phyloP scores from a whole-genome alignment of 2,329 filamentous ascomycete genomes.

The Diplodia corticola region DNA sequence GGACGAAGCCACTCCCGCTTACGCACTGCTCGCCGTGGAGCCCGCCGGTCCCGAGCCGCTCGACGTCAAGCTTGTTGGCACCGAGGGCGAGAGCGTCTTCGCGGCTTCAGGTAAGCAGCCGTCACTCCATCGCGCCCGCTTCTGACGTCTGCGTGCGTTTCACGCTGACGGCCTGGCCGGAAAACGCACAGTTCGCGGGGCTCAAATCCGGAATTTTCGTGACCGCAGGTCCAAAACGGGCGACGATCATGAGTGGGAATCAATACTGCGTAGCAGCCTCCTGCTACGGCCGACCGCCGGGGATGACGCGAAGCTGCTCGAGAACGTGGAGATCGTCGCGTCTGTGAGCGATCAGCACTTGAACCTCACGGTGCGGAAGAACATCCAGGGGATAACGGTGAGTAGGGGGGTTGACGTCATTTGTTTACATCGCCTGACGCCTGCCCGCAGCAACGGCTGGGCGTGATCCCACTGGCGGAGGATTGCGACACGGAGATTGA shows the following conservation, averaged over 20 bases:
- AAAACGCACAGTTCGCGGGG: slow-evolving; percentile 33
- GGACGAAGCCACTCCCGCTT: slow-evolving; percentile 40
- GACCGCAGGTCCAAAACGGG: slow-evolving; percentile 30
- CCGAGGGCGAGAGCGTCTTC: slow-evolving; percentile 65
- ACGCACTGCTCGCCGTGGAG: slow-evolving; percentile 62
- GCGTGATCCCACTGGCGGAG: slow-evolving; percentile 59
- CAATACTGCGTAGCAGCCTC: slow-evolving; percentile 60
- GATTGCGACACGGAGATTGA: slow-evolving; percentile 61
- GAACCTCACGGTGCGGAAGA: slow-evolving; percentile 65
- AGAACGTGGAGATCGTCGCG: slow-evolving; percentile 61
- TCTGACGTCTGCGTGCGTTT: slow-evolving; percentile 29
- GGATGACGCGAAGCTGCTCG: slow-evolving; percentile 47
- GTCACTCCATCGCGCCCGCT: slow-evolving; percentile 22
- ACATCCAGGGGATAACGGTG: slow-evolving; percentile 66
- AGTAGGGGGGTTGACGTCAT: slow-evolving; percentile 30
- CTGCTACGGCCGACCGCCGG: slow-evolving; percentile 38
- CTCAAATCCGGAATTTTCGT: slow-evolving; percentile 31
- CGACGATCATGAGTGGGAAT: slow-evolving; percentile 63
- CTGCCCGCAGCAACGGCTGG: slow-evolving; percentile 64
- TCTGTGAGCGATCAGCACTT: slow-evolving; percentile 55
- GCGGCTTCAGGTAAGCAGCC: slow-evolving; percentile 55
- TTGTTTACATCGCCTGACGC: slow-evolving; percentile 16
- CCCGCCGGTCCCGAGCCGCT: slow-evolving; percentile 55
- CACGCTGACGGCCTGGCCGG: slow-evolving; percentile 22
- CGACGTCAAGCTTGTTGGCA: slow-evolving; percentile 67